Evolutionary conservation across 495 filamentous ascomycete species (phyloP).

Genomic region (Neurospora terricola): DNA sequence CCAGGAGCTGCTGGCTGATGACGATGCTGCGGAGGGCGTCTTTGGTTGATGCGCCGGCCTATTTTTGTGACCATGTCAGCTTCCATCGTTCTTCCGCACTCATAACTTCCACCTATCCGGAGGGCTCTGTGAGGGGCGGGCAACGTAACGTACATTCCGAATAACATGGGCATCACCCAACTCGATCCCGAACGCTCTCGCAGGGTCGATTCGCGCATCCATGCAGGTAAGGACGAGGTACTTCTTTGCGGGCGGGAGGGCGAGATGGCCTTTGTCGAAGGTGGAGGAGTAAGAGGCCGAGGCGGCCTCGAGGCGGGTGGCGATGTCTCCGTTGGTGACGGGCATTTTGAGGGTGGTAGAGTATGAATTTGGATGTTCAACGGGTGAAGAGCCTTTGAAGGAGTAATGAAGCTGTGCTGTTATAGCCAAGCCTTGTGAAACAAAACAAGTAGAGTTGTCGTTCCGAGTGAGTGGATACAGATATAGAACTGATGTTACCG

Average conservation of each 20-base stretch:
- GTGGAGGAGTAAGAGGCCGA: slow-evolving; percentile 52
- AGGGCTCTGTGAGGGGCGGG: no score
- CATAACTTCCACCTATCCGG: no score
- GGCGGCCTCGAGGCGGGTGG: slow-evolving; percentile 20
- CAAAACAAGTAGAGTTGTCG: not conserved
- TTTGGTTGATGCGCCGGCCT: slow-evolving; percentile 49
- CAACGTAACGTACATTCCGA: slow-evolving; percentile 43
- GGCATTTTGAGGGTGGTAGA: slow-evolving; percentile 14
- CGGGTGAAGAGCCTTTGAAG: no score
- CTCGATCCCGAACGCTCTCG: slow-evolving; percentile 59
- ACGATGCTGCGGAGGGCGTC: slow-evolving; percentile 67
- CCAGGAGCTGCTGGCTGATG: slow-evolving; percentile 73
- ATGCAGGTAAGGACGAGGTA: slow-evolving; percentile 66
- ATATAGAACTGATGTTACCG: not conserved
- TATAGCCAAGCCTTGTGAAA: not conserved
- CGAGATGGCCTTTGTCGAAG: slow-evolving; percentile 55
- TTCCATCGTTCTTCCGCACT: no score
- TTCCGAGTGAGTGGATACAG: not conserved
- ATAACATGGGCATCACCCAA: slow-evolving; percentile 76
- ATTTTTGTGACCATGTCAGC: no score
- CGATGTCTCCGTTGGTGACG: slow-evolving; percentile 43
- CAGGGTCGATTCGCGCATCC: slow-evolving; percentile 73
- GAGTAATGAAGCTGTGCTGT: not conserved
- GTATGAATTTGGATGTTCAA: no score
- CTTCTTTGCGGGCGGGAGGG: slow-evolving; percentile 64